phyloP scores from a whole-genome alignment of 2,329 filamentous ascomycete species.

The Fusarium hostae region DNA sequence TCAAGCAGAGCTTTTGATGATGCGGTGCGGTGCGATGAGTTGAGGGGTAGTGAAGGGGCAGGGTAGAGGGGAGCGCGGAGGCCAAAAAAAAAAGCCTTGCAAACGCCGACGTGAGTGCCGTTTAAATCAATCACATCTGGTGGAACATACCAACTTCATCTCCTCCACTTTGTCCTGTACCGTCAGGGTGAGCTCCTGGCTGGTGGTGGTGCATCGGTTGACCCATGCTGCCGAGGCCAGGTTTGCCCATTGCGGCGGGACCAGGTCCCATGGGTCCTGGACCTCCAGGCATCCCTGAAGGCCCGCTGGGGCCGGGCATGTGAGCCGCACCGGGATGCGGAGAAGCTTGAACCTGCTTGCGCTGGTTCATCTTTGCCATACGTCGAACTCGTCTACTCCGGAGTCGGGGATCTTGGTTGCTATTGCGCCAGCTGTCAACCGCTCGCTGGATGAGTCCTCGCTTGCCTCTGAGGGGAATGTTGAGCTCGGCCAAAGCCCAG shows the following conservation, averaged over 20 bases:
- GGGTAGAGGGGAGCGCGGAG: slow-evolving; percentile 34
- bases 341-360: slow-evolving; percentile 75
- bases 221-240: slow-evolving; percentile 74
- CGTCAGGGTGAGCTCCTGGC: slow-evolving; percentile 54
- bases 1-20: slow-evolving; percentile 40
- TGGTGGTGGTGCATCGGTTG: slow-evolving; percentile 76
- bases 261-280: slow-evolving; percentile 71
- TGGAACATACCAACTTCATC: slow-evolving; percentile 99
- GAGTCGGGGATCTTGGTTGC: slow-evolving; percentile 93
- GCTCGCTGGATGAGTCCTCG: slow-evolving; percentile 95
- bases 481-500: slow-evolving; percentile 96
- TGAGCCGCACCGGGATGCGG: slow-evolving; percentile 67
- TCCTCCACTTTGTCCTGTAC: slow-evolving; percentile 71
- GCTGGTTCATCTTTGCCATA: slow-evolving; percentile 94
- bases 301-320: slow-evolving; percentile 74
- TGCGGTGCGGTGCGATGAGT: slow-evolving; percentile 20
- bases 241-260: slow-evolving; percentile 70
- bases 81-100: slow-evolving; percentile 31
- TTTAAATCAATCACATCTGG: slow-evolving; percentile 77
- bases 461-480: slow-evolving; percentile 90
- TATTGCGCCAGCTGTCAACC: slow-evolving; percentile 98
- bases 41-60: slow-evolving; percentile 29
- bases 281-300: slow-evolving; percentile 71
- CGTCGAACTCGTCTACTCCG: slow-evolving; percentile 91
- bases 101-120: slow-evolving; percentile 53